phyloP scores from a whole-genome alignment of 1,284 basidiomycete genomes.

The Trametes pubescens region DNA sequence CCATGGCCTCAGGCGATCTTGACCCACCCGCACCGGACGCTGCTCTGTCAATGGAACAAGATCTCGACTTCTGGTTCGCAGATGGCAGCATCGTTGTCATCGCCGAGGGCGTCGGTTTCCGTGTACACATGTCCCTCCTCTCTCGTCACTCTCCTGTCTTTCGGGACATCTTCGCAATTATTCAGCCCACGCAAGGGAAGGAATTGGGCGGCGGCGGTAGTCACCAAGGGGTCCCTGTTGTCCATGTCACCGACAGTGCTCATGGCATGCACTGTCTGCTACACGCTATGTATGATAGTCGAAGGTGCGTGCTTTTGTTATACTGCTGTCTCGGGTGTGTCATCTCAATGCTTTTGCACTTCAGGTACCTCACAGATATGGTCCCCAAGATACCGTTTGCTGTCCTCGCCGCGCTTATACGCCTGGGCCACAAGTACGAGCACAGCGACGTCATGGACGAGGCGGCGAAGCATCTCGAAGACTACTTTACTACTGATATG shows the following conservation, averaged over 20 bases:
- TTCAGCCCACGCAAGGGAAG: slow-evolving; percentile 14
- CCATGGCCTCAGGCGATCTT: too few species aligned
- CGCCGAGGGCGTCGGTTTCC: slow-evolving; percentile 28
- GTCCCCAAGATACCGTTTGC: slow-evolving; percentile 3
- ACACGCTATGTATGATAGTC: background rate
- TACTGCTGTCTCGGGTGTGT: background rate
- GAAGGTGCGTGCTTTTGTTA: background rate
- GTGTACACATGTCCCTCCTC: slow-evolving; percentile 34
- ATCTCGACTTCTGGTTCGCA: slow-evolving; percentile 32
- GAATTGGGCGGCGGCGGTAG: background rate
- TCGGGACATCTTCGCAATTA: slow-evolving; percentile 32
- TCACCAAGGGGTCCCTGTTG: slow-evolving; percentile 12
- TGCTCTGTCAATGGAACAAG: background rate
- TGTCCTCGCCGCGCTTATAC: background rate
- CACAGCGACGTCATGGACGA: slow-evolving; percentile 4
- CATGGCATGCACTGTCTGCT: background rate
- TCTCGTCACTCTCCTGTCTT: slow-evolving; percentile 34
- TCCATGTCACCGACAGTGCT: slow-evolving; percentile 6
- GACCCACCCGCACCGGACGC: too few species aligned
- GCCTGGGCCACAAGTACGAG: slow-evolving; percentile 21
- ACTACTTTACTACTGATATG: slow-evolving; percentile 2
- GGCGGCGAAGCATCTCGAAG: slow-evolving; percentile 3
- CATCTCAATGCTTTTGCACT: background rate
- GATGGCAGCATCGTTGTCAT: slow-evolving; percentile 39
- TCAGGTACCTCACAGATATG: background rate